Base-by-base conservation (phyloP, 2,329 filamentous ascomycete species). In the Arthrinium phaeospermum region DNA sequence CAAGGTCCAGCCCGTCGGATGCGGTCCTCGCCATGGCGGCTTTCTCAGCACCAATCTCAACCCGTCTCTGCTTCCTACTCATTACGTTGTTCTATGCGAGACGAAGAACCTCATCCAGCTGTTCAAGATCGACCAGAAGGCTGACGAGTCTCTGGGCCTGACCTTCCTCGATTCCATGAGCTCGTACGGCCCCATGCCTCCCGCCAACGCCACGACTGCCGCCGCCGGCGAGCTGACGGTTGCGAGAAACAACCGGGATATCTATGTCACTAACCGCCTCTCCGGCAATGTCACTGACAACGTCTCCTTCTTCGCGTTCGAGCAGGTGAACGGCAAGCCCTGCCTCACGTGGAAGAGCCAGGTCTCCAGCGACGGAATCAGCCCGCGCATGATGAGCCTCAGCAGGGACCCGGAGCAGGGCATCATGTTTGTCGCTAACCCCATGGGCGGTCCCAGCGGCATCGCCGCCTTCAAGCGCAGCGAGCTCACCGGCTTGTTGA, bases 251-350 rank as follows among this genome's bases (percentile, higher is more conserved):
- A 81, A 80, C 77, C 78, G 78, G 74, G 80, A 87, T 78, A 75
- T 88, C 24, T 88, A 88, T 78, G 82, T 88, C 70, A 86, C 86
- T 49, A 89, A 89, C 82, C 85, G 87, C 4, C 74, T 87, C 37
- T 85, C 82, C 1, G 86, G 85, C 70, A 82, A 83, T 75, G 75
- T 74, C 3, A 83, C 83, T 12, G 87, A 89, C 79, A 85, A 80
- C 75, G 83, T 89, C 76, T 82, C 85, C 7, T 84, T 85, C 78
- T 87, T 88, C 75, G 74, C 84, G 57, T 77, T 79, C 68, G 71
- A 77, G 64, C 53, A 68, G 12, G 53, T 34, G 34, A 74, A 73
- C 44, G 69, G 73, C 45, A 76, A 73, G 53, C 74, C 74, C 14
- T 71, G 47, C 19, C 76, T 78, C 70, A 73, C 72, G 67, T 80